Conservation (phyloP, 2,329 filamentous ascomycete species). For the Sphaceloma murrayae region DNA sequence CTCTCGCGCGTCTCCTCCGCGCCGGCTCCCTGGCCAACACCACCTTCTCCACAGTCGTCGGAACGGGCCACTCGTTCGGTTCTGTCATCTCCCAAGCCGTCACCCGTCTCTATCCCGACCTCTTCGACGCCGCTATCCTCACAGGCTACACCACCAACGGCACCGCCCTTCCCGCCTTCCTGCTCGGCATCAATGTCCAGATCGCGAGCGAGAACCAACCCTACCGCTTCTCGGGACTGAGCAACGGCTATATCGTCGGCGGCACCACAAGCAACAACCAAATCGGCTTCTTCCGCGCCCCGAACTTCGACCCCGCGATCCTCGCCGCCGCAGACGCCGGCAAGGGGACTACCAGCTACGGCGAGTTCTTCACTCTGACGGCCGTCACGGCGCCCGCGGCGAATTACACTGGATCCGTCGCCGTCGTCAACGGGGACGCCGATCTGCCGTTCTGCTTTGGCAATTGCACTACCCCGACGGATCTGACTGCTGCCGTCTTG, state of each 20-base stretch:
- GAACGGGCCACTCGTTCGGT: constrained; percentile 33
- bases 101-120: constrained; percentile 41
- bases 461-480: constrained; percentile 25
- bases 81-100: constrained; percentile 41
- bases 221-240: constrained; percentile 25
- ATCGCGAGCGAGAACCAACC: constrained; percentile 26
- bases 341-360: constrained; percentile 26
- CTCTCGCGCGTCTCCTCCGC: constrained; percentile 28
- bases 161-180: constrained; percentile 22
- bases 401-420: constrained; percentile 24
- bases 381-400: constrained; percentile 19
- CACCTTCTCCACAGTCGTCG: constrained; percentile 30
- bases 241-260: constrained; percentile 26
- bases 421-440: constrained; percentile 25
- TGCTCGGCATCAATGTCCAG: constrained; percentile 24
- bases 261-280: constrained; percentile 23
- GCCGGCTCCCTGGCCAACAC: constrained; percentile 24
- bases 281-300: constrained; percentile 27
- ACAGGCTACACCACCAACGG: constrained; percentile 30
- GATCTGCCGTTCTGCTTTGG: constrained; percentile 28
- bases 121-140: constrained; percentile 37
- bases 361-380: constrained; percentile 25
- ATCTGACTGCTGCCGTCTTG: constrained; percentile 22
- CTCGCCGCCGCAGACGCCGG: constrained; percentile 24
- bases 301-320: constrained; percentile 25